phyloP scores from a whole-genome alignment of 371 early-diverging fungal species.

The Mortierella sp. region DNA sequence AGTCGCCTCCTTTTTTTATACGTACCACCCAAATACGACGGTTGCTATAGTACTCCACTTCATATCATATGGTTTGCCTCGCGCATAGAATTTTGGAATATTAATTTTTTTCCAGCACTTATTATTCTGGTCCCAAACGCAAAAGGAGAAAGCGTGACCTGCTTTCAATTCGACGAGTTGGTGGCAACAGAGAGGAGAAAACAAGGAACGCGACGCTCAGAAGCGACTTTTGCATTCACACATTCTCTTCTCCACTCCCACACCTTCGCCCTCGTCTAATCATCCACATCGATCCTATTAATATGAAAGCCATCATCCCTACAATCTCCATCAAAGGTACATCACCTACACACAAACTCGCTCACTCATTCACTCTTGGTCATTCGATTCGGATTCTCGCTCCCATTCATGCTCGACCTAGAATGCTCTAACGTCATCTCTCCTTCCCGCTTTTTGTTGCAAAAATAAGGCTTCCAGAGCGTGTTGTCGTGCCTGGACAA shows the following conservation, averaged over 20 bases:
- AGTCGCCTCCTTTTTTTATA: too few relatives aligned
- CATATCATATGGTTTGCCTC: too few relatives aligned
- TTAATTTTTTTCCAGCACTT: too few relatives aligned
- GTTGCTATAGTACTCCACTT: too few relatives aligned
- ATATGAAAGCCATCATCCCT: conserved; percentile 52
- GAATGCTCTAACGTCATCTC: background rate
- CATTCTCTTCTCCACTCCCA: background rate
- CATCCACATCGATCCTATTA: background rate
- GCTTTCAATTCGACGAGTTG: too few relatives aligned
- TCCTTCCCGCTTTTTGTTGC: background rate
- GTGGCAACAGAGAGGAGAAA: conserved; percentile 12
- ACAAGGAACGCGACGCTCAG: background rate
- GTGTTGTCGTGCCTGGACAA: conserved; percentile 44
- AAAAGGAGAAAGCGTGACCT: too few relatives aligned
- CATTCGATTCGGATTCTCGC: too few relatives aligned
- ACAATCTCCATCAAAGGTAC: conserved; percentile 49
- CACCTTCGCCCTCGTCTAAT: background rate
- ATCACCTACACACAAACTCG: background rate
- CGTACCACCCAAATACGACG: too few relatives aligned
- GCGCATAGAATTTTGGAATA: too few relatives aligned
- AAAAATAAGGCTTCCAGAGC: conserved; percentile 33
- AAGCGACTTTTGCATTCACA: background rate
- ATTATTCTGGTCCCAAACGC: too few relatives aligned
- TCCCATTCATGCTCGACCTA: background rate
- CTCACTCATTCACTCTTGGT: background rate